These are phyloP conservation scores for Coprinellus micaceus DNA, from an alignment of 768 basidiomycete species.

Conservation along the genomic window DNA sequence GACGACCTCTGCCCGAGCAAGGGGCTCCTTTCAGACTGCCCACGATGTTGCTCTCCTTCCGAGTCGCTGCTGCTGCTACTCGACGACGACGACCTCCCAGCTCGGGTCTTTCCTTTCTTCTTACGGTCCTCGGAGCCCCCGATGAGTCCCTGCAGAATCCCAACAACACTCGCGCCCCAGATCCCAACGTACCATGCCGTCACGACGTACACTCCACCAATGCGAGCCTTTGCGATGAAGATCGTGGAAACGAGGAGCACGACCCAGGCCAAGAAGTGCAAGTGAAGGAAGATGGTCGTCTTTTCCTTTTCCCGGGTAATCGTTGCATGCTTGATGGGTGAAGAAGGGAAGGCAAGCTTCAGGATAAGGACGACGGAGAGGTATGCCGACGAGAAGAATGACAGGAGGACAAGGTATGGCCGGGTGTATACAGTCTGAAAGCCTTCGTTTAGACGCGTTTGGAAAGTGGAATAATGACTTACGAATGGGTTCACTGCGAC, in stretches of 20 bases:
- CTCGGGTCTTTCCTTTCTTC: slow-evolving; percentile 46
- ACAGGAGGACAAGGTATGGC: slow-evolving; percentile 46
- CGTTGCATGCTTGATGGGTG: slow-evolving; percentile 12
- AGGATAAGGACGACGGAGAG: slow-evolving; percentile 38
- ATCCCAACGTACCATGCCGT: slow-evolving; percentile 45
- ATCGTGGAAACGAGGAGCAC: slow-evolving; percentile 49
- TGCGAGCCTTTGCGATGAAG: slow-evolving; percentile 32
- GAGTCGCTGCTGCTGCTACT: not conserved
- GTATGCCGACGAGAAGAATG: slow-evolving; percentile 43
- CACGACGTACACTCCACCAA: slow-evolving; percentile 57
- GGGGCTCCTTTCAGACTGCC: slow-evolving; percentile 12
- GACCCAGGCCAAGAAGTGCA: slow-evolving; percentile 55
- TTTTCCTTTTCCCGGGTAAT: slow-evolving; percentile 38
- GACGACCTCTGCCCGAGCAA: slow-evolving; percentile 3
- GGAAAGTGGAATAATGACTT: slow-evolving; percentile 23
- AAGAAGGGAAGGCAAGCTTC: slow-evolving; percentile 24
- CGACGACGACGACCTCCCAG: slow-evolving; percentile 36
- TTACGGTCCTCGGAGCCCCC: slow-evolving; percentile 12
- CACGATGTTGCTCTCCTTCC: not conserved
- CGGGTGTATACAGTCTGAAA: slow-evolving; percentile 30
- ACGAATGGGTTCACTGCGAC: slow-evolving; percentile 62
- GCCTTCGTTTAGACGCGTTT: not conserved
- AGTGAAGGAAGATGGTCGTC: slow-evolving; percentile 44
- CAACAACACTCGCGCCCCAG: slow-evolving; percentile 18
- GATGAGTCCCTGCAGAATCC: slow-evolving; percentile 16